Evolutionary conservation across 1,284 basidiomycete genomes (phyloP).

Genomic region (Sphagnurus paluster): DNA sequence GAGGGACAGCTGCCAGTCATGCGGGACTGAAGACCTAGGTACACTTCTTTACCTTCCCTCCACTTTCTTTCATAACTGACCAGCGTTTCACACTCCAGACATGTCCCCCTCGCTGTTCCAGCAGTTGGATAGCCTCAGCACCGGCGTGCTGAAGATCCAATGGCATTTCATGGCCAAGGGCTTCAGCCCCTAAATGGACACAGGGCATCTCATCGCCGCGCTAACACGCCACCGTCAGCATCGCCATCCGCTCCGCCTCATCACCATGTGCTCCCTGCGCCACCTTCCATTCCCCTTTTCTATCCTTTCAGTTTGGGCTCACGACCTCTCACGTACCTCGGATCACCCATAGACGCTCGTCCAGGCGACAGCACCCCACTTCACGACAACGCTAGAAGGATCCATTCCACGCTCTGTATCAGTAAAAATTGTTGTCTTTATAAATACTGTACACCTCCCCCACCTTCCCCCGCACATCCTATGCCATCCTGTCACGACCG

Average conservation of each 20-base stretch:
- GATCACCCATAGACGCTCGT: constrained; percentile 17
- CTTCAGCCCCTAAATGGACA: constrained; percentile 38
- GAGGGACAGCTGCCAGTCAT: constrained; percentile 48
- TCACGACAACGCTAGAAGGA: constrained; percentile 17
- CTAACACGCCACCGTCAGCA: not conserved
- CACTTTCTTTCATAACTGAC: not conserved
- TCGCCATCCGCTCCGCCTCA: constrained; percentile 3
- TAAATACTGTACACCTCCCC: constrained; percentile 4
- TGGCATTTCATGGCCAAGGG: constrained; percentile 52
- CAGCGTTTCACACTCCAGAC: constrained; percentile 35
- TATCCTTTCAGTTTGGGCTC: not conserved
- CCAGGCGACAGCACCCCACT: constrained; percentile 7
- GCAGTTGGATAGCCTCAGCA: constrained; percentile 36
- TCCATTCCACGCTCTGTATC: constrained; percentile 14
- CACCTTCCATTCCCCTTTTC: constrained; percentile 2
- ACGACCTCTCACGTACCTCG: constrained; percentile 3
- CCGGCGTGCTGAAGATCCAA: constrained; percentile 44
- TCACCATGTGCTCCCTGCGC: constrained; percentile 2
- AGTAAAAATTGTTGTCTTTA: constrained; percentile 16
- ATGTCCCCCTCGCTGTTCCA: constrained; percentile 54
- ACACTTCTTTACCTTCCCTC: constrained; percentile 17
- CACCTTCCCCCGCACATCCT: not conserved
- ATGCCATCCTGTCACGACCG: constrained; percentile 9
- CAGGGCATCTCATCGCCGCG: not conserved
- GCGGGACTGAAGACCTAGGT: constrained; percentile 47